These are phyloP conservation scores for Gaeumannomyces sp. DNA, from an alignment of 2,329 filamentous ascomycete species.

Conservation along the genomic window DNA sequence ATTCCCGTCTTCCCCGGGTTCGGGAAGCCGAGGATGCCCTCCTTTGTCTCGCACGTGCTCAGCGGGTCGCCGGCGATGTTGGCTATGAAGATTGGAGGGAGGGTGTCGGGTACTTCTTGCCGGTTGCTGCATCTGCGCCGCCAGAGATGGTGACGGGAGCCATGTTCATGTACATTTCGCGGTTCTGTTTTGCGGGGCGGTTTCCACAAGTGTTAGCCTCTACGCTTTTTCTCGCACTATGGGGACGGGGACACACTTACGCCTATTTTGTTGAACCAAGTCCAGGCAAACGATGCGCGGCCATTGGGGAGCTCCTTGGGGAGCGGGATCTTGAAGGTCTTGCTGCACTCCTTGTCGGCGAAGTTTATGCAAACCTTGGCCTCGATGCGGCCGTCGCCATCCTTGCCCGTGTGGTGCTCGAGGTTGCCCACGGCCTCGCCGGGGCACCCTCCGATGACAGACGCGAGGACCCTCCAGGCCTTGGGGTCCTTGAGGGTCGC, in stretches of 20 bases:
- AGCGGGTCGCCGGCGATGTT: constrained; percentile 33
- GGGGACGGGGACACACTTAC: neutral
- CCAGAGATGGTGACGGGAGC: constrained; percentile 44
- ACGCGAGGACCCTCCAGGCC: constrained; percentile 20
- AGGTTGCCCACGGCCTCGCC: constrained; percentile 14
- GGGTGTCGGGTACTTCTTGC: constrained; percentile 27
- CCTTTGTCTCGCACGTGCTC: constrained; percentile 14
- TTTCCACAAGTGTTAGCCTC: neutral
- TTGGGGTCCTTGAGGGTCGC: constrained; percentile 4
- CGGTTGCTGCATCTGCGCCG: constrained; percentile 13
- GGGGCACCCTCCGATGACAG: constrained; percentile 21
- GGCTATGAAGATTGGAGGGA: constrained; percentile 53
- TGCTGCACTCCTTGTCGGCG: constrained; percentile 16
- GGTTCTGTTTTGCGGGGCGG: constrained; percentile 29
- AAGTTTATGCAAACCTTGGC: constrained; percentile 16
- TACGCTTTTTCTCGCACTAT: neutral
- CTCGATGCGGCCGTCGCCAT: constrained; percentile 14
- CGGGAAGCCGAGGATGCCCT: constrained; percentile 19
- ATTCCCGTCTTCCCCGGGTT: constrained; percentile 19
- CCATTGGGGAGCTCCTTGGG: constrained; percentile 19
- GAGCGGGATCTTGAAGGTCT: constrained; percentile 18
- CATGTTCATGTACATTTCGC: constrained; percentile 63
- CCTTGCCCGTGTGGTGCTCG: constrained; percentile 14
- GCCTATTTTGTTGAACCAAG: constrained; percentile 52
- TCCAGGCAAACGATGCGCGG: constrained; percentile 51